Conservation (phyloP, 1,284 basidiomycete species). For the Blastosporella zonata region DNA sequence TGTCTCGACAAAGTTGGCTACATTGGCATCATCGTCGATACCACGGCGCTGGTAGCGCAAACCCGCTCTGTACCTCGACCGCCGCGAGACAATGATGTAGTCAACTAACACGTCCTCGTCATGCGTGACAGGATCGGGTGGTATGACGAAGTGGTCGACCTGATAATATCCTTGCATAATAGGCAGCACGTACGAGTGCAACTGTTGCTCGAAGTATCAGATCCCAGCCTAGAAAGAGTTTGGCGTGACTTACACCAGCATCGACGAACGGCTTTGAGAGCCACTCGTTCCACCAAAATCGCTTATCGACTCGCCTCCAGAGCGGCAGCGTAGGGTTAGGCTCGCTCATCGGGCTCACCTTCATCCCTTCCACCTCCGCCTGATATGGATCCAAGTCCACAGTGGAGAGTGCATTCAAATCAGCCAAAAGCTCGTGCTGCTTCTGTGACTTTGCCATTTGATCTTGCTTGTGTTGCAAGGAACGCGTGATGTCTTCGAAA, state of each 20-base stretch:
- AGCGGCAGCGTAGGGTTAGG: slow-evolving; percentile 71
- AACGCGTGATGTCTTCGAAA: slow-evolving; percentile 67
- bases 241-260: slow-evolving; percentile 52
- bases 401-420: slow-evolving; percentile 47
- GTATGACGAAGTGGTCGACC: slow-evolving; percentile 61
- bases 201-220: slow-evolving; percentile 31
- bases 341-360: slow-evolving; percentile 59
- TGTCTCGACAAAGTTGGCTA: slow-evolving; percentile 92
- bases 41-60: slow-evolving; percentile 95
- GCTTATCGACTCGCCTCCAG: slow-evolving; percentile 79
- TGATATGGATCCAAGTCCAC: slow-evolving; percentile 2
- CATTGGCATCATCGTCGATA: slow-evolving; percentile 81
- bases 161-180: slow-evolving; percentile 91
- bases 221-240: slow-evolving; percentile 1
- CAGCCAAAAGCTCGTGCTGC: slow-evolving; percentile 53
- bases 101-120: slow-evolving; percentile 54
- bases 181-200: slow-evolving; percentile 81
- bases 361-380: slow-evolving; percentile 31
- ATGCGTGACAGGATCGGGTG: slow-evolving; percentile 45
- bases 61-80: slow-evolving; percentile 90
- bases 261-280: slow-evolving; percentile 73
- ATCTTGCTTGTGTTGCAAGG: slow-evolving; percentile 76
- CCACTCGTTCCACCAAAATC: slow-evolving; percentile 92
- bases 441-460: slow-evolving; percentile 52
- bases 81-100: slow-evolving; percentile 77